These are phyloP conservation scores for Priceomyces castillae DNA, from an alignment of 805 yeast genomes.

Conservation along the genomic window DNA sequence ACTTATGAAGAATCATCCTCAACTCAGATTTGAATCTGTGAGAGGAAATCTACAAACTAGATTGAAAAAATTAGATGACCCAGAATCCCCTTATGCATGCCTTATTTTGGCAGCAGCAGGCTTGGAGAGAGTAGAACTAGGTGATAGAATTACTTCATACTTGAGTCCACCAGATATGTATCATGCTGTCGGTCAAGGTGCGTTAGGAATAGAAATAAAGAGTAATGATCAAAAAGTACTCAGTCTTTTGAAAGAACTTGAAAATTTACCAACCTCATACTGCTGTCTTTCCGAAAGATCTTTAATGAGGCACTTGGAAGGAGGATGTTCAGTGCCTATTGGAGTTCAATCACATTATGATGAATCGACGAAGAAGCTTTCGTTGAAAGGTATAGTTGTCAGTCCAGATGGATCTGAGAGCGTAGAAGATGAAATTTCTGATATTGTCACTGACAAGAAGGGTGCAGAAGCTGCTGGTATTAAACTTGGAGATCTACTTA, in stretches of 20 bases:
- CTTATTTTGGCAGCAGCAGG: constrained; percentile 93
- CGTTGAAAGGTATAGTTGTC: constrained; percentile 70
- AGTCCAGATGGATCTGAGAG: constrained; percentile 75
- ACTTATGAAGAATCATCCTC: constrained; percentile 72
- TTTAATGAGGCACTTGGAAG: constrained; percentile 84
- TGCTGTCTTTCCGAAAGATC: constrained; percentile 88
- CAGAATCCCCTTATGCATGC: constrained; percentile 62
- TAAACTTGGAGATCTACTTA: constrained; percentile 62
- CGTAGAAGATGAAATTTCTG: constrained; percentile 55
- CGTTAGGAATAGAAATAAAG: constrained; percentile 88
- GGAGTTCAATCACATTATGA: constrained; percentile 73
- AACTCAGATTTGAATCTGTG: constrained; percentile 74
- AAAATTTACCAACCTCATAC: constrained; percentile 61
- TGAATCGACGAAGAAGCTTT: constrained; percentile 41
- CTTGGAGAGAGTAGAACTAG: constrained; percentile 66
- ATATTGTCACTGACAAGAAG: constrained; percentile 37
- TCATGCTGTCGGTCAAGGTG: constrained; percentile 99
- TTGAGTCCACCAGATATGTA: constrained; percentile 79
- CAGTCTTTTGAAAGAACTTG: constrained; percentile 60
- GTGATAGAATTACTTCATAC: constrained; percentile 69
- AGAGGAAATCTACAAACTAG: constrained; percentile 83
- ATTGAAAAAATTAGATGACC: constrained; percentile 73
- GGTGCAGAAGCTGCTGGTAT: constrained; percentile 75
- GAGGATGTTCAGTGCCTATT: constrained; percentile 97
- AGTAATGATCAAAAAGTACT: constrained; percentile 59